phyloP scores from a whole-genome alignment of 371 early-diverging fungal genomes.

The Dichotomocladium elegans region DNA sequence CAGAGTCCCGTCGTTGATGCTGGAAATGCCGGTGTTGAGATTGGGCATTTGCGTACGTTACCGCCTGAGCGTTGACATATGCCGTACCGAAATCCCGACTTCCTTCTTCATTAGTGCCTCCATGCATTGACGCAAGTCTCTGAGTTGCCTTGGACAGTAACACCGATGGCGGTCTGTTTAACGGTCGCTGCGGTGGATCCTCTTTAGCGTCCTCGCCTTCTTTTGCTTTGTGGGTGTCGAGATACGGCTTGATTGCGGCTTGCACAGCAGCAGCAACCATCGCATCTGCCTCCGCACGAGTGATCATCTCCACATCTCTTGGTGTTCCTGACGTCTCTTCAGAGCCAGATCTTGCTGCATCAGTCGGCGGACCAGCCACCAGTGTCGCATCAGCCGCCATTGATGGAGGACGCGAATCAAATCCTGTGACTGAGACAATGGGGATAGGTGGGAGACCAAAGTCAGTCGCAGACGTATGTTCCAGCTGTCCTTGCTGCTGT shows the following conservation, averaged over 20 bases:
- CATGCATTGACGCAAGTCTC: constrained; percentile 4
- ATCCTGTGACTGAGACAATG: no score
- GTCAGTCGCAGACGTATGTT: no score
- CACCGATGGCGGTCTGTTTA: constrained; percentile 23
- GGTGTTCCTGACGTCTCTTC: background rate
- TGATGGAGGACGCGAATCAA: no score
- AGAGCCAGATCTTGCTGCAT: no score
- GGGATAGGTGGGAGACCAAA: no score
- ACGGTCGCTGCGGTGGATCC: constrained; percentile 20
- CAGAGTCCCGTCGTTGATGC: background rate
- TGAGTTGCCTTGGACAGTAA: constrained; percentile 12
- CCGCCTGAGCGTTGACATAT: constrained; percentile 5
- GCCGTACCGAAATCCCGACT: constrained; percentile 9
- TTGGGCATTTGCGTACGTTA: background rate
- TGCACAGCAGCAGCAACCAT: constrained; percentile 9
- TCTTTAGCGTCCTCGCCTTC: background rate
- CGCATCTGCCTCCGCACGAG: constrained; percentile 9
- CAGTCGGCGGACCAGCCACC: no score
- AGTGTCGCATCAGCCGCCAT: no score
- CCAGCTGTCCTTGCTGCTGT: no score
- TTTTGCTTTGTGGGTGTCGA: constrained; percentile 1
- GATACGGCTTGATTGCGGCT: background rate
- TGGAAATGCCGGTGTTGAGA: constrained; percentile 15
- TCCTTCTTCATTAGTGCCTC: background rate
- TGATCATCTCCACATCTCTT: constrained; percentile 1